Evolutionary conservation across 2,329 filamentous ascomycete genomes (phyloP).

Genomic region (Albophoma yamanashiensis): DNA sequence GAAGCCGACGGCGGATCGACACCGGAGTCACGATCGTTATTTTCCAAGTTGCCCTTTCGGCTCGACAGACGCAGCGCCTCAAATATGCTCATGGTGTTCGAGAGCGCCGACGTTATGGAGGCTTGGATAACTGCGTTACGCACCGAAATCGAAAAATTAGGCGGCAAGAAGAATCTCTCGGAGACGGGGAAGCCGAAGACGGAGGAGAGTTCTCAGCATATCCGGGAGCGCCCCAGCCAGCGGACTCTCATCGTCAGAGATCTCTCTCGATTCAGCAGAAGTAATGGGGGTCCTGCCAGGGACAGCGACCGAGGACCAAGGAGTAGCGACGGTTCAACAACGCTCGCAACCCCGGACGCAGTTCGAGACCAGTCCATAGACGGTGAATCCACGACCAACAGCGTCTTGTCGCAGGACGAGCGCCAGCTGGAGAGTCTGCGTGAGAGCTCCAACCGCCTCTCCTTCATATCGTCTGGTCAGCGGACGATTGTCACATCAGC

Average conservation of each 20-base stretch:
- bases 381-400: slow-evolving; percentile 46
- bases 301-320: not conserved
- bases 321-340: slow-evolving; percentile 5
- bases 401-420: slow-evolving; percentile 47
- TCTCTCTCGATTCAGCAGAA: slow-evolving; percentile 27
- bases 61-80: slow-evolving; percentile 44
- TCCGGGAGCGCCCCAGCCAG: slow-evolving; percentile 31
- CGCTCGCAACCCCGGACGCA: slow-evolving; percentile 11
- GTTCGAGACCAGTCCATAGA: slow-evolving; percentile 34
- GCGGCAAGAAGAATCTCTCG: slow-evolving; percentile 52
- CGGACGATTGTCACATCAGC: slow-evolving; percentile 49
- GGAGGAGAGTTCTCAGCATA: slow-evolving; percentile 22
- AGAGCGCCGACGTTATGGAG: slow-evolving; percentile 65
- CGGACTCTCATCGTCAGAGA: slow-evolving; percentile 37
- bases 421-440: slow-evolving; percentile 46
- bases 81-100: slow-evolving; percentile 63
- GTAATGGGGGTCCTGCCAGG: not conserved
- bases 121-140: slow-evolving; percentile 60
- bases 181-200: slow-evolving; percentile 45
- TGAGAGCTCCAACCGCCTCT: slow-evolving; percentile 46
- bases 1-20: slow-evolving; percentile 43
- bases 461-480: slow-evolving; percentile 50
- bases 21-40: slow-evolving; percentile 46
- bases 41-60: slow-evolving; percentile 54
- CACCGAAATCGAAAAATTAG: slow-evolving; percentile 57